Conservation (phyloP, 1,139 yeast species). For the Wickerhamomyces sp. region DNA sequence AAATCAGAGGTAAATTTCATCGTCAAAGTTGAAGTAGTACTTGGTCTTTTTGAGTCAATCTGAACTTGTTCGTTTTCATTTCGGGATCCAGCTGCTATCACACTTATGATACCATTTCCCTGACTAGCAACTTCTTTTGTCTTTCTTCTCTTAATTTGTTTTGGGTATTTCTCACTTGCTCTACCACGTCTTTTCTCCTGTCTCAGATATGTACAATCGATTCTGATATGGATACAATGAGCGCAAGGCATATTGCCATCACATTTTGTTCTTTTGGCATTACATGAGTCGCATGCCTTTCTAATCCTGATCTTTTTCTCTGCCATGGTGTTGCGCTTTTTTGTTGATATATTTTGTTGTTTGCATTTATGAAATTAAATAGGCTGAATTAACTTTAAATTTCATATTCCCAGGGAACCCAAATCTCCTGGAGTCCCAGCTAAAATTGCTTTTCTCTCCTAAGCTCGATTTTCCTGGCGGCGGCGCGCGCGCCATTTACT, state of each 20-base stretch:
- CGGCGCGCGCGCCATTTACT: no score
- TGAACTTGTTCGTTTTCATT: background rate
- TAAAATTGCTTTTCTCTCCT: no score
- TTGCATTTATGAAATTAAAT: background rate
- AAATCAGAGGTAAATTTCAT: slow-evolving; percentile 4
- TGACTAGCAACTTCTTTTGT: background rate
- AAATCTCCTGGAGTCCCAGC: no score
- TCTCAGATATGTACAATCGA: slow-evolving; percentile 32
- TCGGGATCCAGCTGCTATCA: no score
- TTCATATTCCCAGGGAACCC: no score
- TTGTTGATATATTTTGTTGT: background rate
- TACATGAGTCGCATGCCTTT: slow-evolving; percentile 39
- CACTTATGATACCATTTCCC: no score
- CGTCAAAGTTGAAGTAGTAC: slow-evolving; percentile 3
- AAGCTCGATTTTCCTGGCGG: no score
- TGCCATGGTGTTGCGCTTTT: background rate
- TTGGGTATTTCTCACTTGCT: slow-evolving; percentile 29
- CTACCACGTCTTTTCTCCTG: slow-evolving; percentile 36
- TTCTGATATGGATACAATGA: slow-evolving; percentile 28
- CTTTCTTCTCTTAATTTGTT: slow-evolving; percentile 22
- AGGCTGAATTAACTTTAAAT: background rate
- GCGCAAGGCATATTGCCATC: slow-evolving; percentile 36
- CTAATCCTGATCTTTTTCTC: slow-evolving; percentile 21
- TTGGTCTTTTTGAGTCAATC: slow-evolving; percentile 7
- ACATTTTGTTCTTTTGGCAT: slow-evolving; percentile 35